Evolutionary conservation across 306 rosid genomes (phyloP), one percentile per base, ranked within the genome.

Genomic region (Lathyrus oleraceus): DNA sequence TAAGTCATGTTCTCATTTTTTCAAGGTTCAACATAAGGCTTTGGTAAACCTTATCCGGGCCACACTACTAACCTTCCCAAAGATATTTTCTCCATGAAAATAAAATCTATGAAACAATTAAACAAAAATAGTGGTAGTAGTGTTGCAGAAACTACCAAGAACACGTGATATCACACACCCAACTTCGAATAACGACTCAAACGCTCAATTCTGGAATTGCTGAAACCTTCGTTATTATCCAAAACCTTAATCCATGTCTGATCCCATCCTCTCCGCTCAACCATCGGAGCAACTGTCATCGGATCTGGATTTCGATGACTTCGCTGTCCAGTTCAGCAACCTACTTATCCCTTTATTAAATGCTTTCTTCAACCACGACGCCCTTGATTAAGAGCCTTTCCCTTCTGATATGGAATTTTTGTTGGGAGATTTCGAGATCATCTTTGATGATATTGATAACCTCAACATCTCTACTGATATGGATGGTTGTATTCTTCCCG

Each of bases 391-490:
- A 4, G 81, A 74, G 0, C 17, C 77, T 1, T 81, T 87, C 43
- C 38, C 79, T 19, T 76, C 88, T 43, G 96, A 89, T 77, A 77
- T 85, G 0, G 88, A 78, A 0, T 81, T 84, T 2, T 80, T 79
- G 67, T 52, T 87, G 30, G 86, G 76, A 2, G 91, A 88, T 7
- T 81, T 65, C 68, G 96, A 88, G 44, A 74, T 91, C 62, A 89
- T 85, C 7, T 84, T 95, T n/a, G 97, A 91, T 2, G 99, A 85
- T 44, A 65, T 86, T 1, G 95, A 86, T 10, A 61, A 67, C 3
- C 77, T 87, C 54, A 68, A 27, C 63, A 51, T 90, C 13, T 97
- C 96, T 5, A 72, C 87, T 0, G 89, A 87, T 16, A 53, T 78
- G 15, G 92, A 91, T 2, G 91, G 79, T 39, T 85, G 87, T 54